Evolutionary conservation across 2,329 filamentous ascomycete species (phyloP).

Genomic region (Alternaria postmessia): DNA sequence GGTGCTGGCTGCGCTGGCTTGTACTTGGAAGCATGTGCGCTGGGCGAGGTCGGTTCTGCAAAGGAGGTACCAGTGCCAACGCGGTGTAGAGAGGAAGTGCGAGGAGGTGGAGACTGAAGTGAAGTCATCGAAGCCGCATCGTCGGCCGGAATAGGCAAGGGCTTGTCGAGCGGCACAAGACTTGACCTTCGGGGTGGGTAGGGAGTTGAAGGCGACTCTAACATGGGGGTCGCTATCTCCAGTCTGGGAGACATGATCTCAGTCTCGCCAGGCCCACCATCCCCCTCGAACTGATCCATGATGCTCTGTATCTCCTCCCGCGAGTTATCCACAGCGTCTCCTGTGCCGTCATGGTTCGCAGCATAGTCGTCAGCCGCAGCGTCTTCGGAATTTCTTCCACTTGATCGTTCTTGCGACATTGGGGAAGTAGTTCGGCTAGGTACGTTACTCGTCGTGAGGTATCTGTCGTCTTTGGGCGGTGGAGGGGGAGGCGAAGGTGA

Average conservation of each 20-base stretch:
- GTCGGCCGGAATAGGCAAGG: conserved; percentile 42
- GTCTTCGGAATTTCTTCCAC: conserved; percentile 49
- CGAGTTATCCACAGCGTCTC: conserved; percentile 64
- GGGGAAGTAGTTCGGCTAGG: conserved; percentile 52
- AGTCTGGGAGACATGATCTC: conserved; percentile 93
- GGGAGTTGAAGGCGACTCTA: conserved; percentile 66
- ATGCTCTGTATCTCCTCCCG: conserved; percentile 93
- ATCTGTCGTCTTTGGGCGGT: conserved; percentile 61
- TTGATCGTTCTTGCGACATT: conserved; percentile 48
- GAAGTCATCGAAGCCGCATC: conserved; percentile 30
- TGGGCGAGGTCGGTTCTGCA: conserved; percentile 44
- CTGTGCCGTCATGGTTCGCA: conserved; percentile 56
- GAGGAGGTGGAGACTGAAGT: conserved; percentile 44
- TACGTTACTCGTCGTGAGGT: conserved; percentile 53
- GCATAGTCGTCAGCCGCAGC: conserved; percentile 53
- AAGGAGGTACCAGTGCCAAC: conserved; percentile 42
- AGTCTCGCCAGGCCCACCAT: conserved; percentile 74
- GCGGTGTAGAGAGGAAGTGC: conserved; percentile 46
- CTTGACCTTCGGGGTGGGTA: conserved; percentile 89
- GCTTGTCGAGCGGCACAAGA: conserved; percentile 72
- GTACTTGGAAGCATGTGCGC: conserved; percentile 59
- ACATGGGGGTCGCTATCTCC: conserved; percentile 80
- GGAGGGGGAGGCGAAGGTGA: conserved; percentile 57
- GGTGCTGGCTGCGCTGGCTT: conserved; percentile 64
- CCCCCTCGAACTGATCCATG: conserved; percentile 91